Evolutionary conservation across 768 basidiomycete species (phyloP).

Genomic region (Hygrocybe punicea): DNA sequence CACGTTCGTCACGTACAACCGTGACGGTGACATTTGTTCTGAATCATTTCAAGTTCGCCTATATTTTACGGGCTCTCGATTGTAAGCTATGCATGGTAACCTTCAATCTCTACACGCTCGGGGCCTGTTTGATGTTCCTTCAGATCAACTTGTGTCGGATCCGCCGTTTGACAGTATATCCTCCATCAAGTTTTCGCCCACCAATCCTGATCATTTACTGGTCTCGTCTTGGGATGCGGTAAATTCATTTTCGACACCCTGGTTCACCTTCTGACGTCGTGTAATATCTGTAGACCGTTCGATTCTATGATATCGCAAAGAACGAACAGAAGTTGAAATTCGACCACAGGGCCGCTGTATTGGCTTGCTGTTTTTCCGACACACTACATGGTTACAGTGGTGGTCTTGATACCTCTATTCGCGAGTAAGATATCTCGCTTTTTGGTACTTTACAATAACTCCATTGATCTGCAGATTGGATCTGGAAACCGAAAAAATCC

Average conservation of each 20-base stretch:
- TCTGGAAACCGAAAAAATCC: constrained; percentile 65
- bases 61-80: too few species aligned
- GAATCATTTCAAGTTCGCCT: too few species aligned
- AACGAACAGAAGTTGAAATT: constrained; percentile 77
- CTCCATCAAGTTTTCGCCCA: constrained; percentile 74
- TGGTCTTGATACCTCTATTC: constrained; percentile 12
- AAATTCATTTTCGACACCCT: constrained; percentile 15
- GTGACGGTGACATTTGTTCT: too few species aligned
- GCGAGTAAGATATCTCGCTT: constrained; percentile 5
- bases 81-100: too few species aligned
- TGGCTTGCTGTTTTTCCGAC: constrained; percentile 77
- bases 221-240: constrained; percentile 90
- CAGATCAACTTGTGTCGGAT: constrained; percentile 39
- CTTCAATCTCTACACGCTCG: too few species aligned
- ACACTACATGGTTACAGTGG: constrained; percentile 42
- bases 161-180: constrained; percentile 87
- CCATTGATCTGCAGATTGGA: constrained; percentile 61
- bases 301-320: constrained; percentile 54
- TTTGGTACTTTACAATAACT: not conserved
- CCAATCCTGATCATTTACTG: constrained; percentile 71
- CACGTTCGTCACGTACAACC: too few species aligned
- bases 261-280: constrained; percentile 4
- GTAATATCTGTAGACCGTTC: constrained; percentile 31
- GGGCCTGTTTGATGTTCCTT: not conserved
- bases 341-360: constrained; percentile 83